phyloP scores from a whole-genome alignment of 805 yeast species.

The Hagleromyces aurorensis region DNA sequence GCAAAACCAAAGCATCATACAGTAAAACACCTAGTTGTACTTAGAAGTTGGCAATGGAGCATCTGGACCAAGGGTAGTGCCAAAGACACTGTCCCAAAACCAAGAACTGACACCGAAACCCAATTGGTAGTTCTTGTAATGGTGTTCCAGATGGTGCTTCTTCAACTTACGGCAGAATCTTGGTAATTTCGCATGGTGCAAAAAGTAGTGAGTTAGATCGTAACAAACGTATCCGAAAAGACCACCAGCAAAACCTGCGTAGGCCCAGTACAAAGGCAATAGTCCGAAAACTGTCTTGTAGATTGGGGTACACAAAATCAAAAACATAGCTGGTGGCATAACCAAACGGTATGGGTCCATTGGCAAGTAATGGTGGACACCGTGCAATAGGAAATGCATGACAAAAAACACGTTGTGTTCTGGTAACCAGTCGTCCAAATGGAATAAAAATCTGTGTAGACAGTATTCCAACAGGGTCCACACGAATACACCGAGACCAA shows the following conservation, averaged over 20 bases:
- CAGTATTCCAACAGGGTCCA: conserved; percentile 92
- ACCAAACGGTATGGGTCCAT: conserved; percentile 93
- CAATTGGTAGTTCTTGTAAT: conserved; percentile 90
- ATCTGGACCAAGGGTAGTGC: conserved; percentile 55
- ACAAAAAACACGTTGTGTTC: conserved; percentile 67
- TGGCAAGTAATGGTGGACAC: conserved; percentile 94
- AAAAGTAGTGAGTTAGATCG: conserved; percentile 87
- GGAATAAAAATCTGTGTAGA: conserved; percentile 88
- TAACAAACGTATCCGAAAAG: conserved; percentile 87
- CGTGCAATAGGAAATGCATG: conserved; percentile 85
- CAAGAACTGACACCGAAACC: conserved; percentile 94
- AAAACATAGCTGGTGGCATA: conserved; percentile 88
- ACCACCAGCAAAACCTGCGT: conserved; percentile 94
- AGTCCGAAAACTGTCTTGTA: conserved; percentile 66
- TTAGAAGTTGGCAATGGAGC: conserved; percentile 32
- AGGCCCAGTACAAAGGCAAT: conserved; percentile 77
- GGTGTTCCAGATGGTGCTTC: conserved; percentile 93
- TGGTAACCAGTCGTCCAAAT: conserved; percentile 81
- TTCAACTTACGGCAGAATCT: conserved; percentile 66
- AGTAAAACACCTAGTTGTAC: conserved; percentile 19
- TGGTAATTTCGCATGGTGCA: conserved; percentile 87
- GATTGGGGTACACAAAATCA: conserved; percentile 69
- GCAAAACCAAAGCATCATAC: conserved; percentile 1
- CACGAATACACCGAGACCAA: conserved; percentile 72
- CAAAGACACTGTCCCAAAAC: conserved; percentile 91